These are phyloP conservation scores for Pythium pyrilobum DNA, from an alignment of 352 stramenopile genomes.

Conservation along the genomic window DNA sequence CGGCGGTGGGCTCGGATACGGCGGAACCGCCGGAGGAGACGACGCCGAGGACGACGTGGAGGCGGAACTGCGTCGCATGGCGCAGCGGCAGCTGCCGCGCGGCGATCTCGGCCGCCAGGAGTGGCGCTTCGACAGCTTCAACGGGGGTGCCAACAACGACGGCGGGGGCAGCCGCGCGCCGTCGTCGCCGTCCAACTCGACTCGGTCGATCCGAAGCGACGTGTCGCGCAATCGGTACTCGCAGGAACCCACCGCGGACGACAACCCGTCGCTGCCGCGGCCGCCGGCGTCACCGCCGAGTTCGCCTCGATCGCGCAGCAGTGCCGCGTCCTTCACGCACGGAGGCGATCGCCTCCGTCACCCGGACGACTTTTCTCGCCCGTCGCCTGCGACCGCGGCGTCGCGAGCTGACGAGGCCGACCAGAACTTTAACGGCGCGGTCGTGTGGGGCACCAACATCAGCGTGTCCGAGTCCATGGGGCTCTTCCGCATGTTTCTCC, in stretches of 20 bases:
- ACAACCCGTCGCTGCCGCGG: constrained; percentile 33
- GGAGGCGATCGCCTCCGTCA: constrained; percentile 5
- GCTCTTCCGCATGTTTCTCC: constrained; percentile 86
- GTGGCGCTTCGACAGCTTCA: constrained; percentile 67
- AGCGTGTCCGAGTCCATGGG: constrained; percentile 90
- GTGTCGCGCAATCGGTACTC: constrained; percentile 1
- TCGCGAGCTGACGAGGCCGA: constrained; percentile 22
- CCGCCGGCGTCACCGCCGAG: constrained; percentile 59
- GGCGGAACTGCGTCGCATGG: constrained; percentile 69
- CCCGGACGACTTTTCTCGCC: constrained; percentile 23
- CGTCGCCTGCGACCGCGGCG: not conserved
- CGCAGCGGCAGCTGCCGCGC: constrained; percentile 67
- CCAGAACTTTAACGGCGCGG: constrained; percentile 62
- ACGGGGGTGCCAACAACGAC: constrained; percentile 10
- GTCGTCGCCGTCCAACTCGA: constrained; percentile 38
- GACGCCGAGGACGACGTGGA: constrained; percentile 69
- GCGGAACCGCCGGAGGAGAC: constrained; percentile 10
- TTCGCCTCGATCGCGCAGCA: constrained; percentile 45
- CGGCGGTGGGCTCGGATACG: constrained; percentile 16
- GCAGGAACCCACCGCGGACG: not conserved
- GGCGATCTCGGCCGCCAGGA: constrained; percentile 73
- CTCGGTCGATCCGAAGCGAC: constrained; percentile 30
- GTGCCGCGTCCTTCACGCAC: constrained; percentile 3
- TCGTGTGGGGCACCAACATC: constrained; percentile 94
- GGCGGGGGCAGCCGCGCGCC: constrained; percentile 16